A percentile compares a stretch with the other conserved stretches of the same genome.
These are phyloP conservation scores for Skeletonema costatum DNA, from an alignment of 108 stramenopile genomes.

Conservation along the genomic window DNA sequence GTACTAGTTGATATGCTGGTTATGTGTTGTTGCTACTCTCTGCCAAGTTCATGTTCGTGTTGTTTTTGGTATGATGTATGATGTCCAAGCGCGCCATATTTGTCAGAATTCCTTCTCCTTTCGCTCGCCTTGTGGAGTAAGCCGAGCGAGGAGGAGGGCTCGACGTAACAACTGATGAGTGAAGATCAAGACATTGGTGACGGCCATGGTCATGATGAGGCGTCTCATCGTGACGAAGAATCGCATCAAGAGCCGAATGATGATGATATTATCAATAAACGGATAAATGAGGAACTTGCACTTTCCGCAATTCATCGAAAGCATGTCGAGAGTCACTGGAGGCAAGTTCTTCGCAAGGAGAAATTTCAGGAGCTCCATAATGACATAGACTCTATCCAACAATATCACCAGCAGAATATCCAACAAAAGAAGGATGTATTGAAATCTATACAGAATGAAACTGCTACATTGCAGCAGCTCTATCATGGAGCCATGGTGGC, in stretches of 20 bases:
- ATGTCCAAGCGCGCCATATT: too few species aligned
- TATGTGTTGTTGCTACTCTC: too few species aligned
- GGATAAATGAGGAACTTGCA: conserved; percentile 40
- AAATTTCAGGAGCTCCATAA: conserved; percentile 45
- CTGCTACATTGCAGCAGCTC: conserved; percentile 24
- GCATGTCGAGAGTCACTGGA: conserved; percentile 39
- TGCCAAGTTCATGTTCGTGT: too few species aligned
- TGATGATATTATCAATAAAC: conserved; percentile 18
- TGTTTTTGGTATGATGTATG: too few species aligned
- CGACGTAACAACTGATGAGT: too few species aligned
- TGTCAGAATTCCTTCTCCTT: too few species aligned
- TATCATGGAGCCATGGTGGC: conserved; percentile 32
- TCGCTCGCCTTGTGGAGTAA: too few species aligned
- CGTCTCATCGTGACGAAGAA: too few species aligned
- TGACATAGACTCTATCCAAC: conserved; percentile 26
- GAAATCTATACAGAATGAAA: conserved; percentile 32
- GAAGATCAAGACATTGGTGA: too few species aligned
- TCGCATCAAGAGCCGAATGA: background rate
- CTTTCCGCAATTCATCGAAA: conserved; percentile 31
- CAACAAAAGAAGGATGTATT: conserved; percentile 28
- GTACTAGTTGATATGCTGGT: too few species aligned
- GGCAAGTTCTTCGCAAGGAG: conserved; percentile 42
- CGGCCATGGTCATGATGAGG: too few species aligned
- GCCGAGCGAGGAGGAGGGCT: too few species aligned
- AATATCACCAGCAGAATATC: conserved; percentile 40